Conservation (phyloP, 2,329 filamentous ascomycete genomes). For the Elsinoe perseae region DNA sequence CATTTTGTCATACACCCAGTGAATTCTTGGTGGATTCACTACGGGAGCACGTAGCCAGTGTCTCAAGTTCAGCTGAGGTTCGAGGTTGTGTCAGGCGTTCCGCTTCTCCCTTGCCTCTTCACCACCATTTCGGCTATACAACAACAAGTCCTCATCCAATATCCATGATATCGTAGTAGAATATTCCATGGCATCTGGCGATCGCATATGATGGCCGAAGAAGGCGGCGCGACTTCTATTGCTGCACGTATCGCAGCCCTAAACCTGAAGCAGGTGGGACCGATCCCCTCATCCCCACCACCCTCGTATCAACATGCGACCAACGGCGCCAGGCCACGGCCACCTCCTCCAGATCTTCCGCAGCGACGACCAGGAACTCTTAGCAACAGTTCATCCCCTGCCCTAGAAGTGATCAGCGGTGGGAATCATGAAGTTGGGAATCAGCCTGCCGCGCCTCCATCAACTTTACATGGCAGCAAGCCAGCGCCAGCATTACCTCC, state of each 20-base stretch:
- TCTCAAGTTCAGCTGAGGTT: neutral
- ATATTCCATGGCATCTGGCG: neutral
- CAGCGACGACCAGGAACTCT: slow-evolving; percentile 16
- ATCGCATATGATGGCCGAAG: slow-evolving; percentile 17
- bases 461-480: slow-evolving; percentile 36
- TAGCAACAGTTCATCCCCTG: neutral
- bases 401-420: neutral
- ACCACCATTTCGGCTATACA: neutral
- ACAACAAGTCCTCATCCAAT: neutral
- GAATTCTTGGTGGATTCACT: no score
- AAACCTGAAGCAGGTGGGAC: slow-evolving; percentile 40
- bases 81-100: slow-evolving; percentile 5
- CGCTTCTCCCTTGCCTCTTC: neutral
- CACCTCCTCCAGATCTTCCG: slow-evolving; percentile 15
- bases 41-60: no score
- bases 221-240: slow-evolving; percentile 29
- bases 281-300: slow-evolving; percentile 30
- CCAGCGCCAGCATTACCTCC: slow-evolving; percentile 43
- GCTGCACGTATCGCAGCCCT: slow-evolving; percentile 42
- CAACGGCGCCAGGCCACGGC: slow-evolving; percentile 5
- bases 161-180: neutral
- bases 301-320: slow-evolving; percentile 29
- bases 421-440: slow-evolving; percentile 30
- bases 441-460: slow-evolving; percentile 33
- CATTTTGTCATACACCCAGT: no score